Base-by-base conservation (phyloP, 1,139 yeast species). In the Scheffersomyces segobiensis region DNA sequence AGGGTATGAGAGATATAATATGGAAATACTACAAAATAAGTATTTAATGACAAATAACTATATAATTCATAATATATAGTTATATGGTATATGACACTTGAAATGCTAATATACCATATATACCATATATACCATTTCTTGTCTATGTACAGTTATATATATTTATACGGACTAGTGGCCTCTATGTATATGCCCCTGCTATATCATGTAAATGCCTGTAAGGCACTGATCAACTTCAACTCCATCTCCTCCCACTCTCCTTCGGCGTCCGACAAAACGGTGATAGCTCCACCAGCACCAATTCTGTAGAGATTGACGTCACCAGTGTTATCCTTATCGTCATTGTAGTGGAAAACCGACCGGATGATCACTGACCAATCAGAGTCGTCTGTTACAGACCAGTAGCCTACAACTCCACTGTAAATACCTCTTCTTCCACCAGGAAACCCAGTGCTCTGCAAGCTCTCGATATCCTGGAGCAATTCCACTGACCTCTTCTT, bases 221-320 rank as follows among this genome's bases (percentile, higher is more conserved):
- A 72, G 14, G 97, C 97, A 69, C 96, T 87, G 53, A 86, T 85
- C 47, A 95, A 77, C 71, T 96, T 96, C 26, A 90, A 78, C 57
- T 82, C 74, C 97, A 96, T 90, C 71, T 96, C 99, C 48, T 92
- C 93, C 91, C 96, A 92, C 72, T 96, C 99, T 2, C 87, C 95
- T 21, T 84, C 84, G 8, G 81, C 80, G 26, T 92, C 87, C 70
- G 97, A 91, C 59, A 96, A 78, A 2, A 93, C 96, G 0, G 99
- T 95, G 58, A 96, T 88, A 42, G 99, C 99, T 8, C 99, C 99
- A 12, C 99, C 99, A 8, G 99, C 99, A 2, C 99, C 99, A 59
- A 95, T 86, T 64, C 93, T 80, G 97, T 97, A 95, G 12, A 79
- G 65, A 18, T 75, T 73, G 12, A 65, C 58, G 3, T 57, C 61